phyloP scores from a whole-genome alignment of 208 protist species.

The Trypanosoma mega region DNA sequence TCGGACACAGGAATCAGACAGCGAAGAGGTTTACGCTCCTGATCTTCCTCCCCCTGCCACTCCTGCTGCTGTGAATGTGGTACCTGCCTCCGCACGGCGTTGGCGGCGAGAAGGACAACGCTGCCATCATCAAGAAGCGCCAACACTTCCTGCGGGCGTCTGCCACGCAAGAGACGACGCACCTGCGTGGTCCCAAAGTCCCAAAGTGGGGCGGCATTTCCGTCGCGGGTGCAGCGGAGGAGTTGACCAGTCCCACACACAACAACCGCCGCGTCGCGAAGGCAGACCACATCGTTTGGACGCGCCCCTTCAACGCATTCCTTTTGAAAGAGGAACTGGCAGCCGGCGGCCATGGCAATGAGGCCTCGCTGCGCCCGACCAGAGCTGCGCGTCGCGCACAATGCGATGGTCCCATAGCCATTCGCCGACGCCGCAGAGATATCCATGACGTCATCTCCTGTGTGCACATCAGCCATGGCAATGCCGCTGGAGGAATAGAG shows the following conservation, averaged over 20 bases:
- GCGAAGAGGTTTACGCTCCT: not conserved
- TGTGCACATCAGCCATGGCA: slow-evolving; percentile 38
- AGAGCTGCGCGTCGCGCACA: slow-evolving; percentile 4
- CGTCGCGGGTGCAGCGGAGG: slow-evolving; percentile 11
- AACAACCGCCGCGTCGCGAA: slow-evolving; percentile 20
- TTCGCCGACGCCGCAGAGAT: slow-evolving; percentile 7
- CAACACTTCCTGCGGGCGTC: slow-evolving; percentile 44
- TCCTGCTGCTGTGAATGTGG: slow-evolving; percentile 1
- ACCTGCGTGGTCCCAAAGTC: slow-evolving; percentile 37
- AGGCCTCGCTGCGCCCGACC: not conserved
- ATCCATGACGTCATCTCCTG: not conserved
- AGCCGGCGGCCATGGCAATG: slow-evolving; percentile 14
- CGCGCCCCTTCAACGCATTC: slow-evolving; percentile 4
- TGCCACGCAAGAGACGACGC: slow-evolving; percentile 39
- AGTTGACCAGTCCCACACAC: slow-evolving; percentile 7
- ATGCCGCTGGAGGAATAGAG: slow-evolving; percentile 57
- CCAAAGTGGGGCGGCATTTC: not conserved
- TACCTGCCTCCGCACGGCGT: not conserved
- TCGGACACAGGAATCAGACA: slow-evolving; percentile 8
- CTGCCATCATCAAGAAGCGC: slow-evolving; percentile 50
- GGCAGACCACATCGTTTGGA: not conserved
- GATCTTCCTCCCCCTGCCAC: not conserved
- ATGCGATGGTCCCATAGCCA: slow-evolving; percentile 6
- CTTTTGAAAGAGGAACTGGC: slow-evolving; percentile 11
- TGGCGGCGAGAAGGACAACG: slow-evolving; percentile 35